phyloP scores from a whole-genome alignment of 345 rosid species.

The Euphorbia tirucalli region DNA sequence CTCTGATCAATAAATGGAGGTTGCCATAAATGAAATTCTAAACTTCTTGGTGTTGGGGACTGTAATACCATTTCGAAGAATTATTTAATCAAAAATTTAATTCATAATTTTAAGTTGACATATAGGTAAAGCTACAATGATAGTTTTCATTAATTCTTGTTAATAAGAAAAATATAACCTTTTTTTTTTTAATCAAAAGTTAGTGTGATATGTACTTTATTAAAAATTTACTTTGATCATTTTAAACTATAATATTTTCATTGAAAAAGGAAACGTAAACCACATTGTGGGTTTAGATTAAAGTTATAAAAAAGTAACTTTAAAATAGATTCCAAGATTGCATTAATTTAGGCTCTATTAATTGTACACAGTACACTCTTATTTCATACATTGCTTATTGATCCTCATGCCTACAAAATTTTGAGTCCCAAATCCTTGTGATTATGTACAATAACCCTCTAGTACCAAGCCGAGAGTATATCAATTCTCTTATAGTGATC shows the following conservation, averaged over 20 bases:
- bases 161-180: not conserved
- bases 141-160: no score
- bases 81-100: no score
- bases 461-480: no score
- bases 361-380: not conserved
- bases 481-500: no score
- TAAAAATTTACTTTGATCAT: not conserved
- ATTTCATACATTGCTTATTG: not conserved
- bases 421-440: not conserved
- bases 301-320: not conserved
- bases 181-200: not conserved
- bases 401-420: not conserved
- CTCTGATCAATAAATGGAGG: no score
- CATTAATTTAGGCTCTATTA: not conserved
- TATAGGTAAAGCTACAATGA: no score
- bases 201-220: not conserved
- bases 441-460: not conserved
- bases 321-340: not conserved
- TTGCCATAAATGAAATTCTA: no score
- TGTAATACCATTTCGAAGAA: no score
- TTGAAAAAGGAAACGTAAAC: not conserved
- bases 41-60: no score
- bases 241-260: not conserved
- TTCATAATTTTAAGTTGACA: no score
- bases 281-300: not conserved